Evolutionary conservation across 306 rosid species (phyloP).

Genomic region (Oxytropis ochrocephala): DNA sequence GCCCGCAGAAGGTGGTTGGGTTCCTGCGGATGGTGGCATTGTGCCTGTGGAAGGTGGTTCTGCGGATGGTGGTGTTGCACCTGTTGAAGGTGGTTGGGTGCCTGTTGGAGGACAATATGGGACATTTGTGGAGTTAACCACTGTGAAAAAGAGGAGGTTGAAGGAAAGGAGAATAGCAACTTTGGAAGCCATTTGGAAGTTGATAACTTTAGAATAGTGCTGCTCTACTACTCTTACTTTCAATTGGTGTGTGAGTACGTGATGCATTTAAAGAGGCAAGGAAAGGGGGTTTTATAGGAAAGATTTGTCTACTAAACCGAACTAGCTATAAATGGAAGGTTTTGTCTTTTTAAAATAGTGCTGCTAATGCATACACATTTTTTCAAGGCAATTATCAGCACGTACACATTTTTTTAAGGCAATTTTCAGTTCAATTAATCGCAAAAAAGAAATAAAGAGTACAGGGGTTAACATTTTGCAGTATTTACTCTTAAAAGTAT

Average conservation of each 20-base stretch:
- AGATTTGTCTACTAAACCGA: not conserved
- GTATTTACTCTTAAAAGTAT: too few species aligned
- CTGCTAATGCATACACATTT: too few species aligned
- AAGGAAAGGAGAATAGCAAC: constrained; percentile 44
- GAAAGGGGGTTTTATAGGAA: constrained; percentile 39
- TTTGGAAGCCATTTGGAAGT: constrained; percentile 49
- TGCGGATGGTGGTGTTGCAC: too few species aligned
- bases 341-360: too few species aligned
- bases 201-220: not conserved
- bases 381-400: too few species aligned
- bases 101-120: constrained; percentile 46
- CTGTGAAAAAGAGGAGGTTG: constrained; percentile 29
- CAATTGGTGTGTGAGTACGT: not conserved
- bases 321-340: too few species aligned
- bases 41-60: too few species aligned
- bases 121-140: constrained; percentile 27
- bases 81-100: too few species aligned
- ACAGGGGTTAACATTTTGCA: too few species aligned
- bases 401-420: too few species aligned
- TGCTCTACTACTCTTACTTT: not conserved
- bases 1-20: constrained; percentile 5
- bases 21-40: constrained; percentile 24
- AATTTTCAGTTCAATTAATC: too few species aligned
- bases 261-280: not conserved
- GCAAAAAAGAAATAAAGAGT: too few species aligned